Evolutionary conservation across 2,329 filamentous ascomycete species (phyloP), one percentile per base, ranked within the genome.

Genomic region (Fusarium nelsonii): DNA sequence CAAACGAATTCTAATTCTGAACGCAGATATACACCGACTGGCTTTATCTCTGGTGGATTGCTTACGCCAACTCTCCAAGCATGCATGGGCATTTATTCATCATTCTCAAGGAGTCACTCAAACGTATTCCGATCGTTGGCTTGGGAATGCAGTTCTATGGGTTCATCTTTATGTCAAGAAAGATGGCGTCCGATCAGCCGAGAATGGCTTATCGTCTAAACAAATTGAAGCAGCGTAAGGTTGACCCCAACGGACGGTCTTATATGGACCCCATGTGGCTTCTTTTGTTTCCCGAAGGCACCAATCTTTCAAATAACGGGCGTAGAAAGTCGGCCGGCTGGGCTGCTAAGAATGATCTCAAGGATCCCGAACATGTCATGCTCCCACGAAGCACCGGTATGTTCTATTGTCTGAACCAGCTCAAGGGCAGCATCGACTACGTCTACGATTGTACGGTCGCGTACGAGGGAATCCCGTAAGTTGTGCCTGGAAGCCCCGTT

Each of bases 381-480:
- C 81, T 97, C 3, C 93, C 93, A 2, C 85, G 93, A 53, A 94
- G 92, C 77, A 96, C 92, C 0, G 93, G 93, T 49, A 87, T 92
- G 66, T 91, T 88, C 69, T 97, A 94, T 75, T 94, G 92, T 72
- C 80, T 97, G 43, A 90, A 90, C 65, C 90, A 97, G 78, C 82
- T 97, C 15, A 88, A 88, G 72, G 87, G 86, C 10, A 90, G 90
- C 0, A 88, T 94, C 0, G 91, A 96, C 12, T 97, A 92, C 81
- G 83, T 97, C 1, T 97, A 97, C 73, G 93, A 97, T 80, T 97
- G 94, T 79, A 98, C 96, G 0, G 91, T 99, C 58, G 94, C 93
- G 6, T 99, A 99, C 76, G 95, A 97, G 80, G 95, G 96, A 15
- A 88, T 97, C 43, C 92, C 92, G 91, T 95, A 87, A 85, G 93